Conservation (phyloP, 192 early-diverging fungal genomes). For the Mycoemilia scoparia region DNA sequence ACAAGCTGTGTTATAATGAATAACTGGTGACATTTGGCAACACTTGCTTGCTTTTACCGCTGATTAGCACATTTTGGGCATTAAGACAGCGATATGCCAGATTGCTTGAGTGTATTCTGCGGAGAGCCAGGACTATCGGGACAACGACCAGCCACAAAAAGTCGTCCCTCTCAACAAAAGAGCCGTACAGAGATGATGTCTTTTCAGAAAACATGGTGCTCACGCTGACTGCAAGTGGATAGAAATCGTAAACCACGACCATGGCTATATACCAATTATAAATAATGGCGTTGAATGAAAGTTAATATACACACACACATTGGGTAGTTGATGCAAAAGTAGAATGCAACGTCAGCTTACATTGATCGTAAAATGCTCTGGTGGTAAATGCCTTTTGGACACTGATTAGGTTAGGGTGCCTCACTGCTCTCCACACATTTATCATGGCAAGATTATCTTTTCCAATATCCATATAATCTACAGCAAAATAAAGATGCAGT, state of each 20-base stretch:
- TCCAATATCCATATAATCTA: too few relatives aligned
- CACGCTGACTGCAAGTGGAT: constrained; percentile 37
- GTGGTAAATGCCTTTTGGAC: constrained; percentile 91
- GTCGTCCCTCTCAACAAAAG: background rate
- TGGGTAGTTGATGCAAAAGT: constrained; percentile 8
- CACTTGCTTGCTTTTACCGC: constrained; percentile 73
- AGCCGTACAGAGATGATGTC: constrained; percentile 3
- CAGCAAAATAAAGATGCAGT: too few relatives aligned
- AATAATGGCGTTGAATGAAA: background rate
- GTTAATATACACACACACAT: background rate
- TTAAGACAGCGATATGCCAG: constrained; percentile 66
- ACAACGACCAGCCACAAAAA: constrained; percentile 21
- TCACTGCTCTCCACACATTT: constrained; percentile 68
- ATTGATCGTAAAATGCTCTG: constrained; percentile 80
- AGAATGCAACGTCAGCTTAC: too few relatives aligned
- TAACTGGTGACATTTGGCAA: constrained; percentile 57
- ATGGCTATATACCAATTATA: too few relatives aligned
- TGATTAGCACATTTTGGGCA: constrained; percentile 65
- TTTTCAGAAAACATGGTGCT: constrained; percentile 6
- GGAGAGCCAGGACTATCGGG: constrained; percentile 29
- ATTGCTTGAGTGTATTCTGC: constrained; percentile 62
- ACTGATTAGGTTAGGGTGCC: constrained; percentile 68
- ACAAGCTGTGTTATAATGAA: constrained; percentile 61
- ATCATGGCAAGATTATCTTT: constrained; percentile 69
- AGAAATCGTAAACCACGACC: constrained; percentile 90